Conservation (phyloP, 768 basidiomycete species). For the Leucosporidium scottii region DNA sequence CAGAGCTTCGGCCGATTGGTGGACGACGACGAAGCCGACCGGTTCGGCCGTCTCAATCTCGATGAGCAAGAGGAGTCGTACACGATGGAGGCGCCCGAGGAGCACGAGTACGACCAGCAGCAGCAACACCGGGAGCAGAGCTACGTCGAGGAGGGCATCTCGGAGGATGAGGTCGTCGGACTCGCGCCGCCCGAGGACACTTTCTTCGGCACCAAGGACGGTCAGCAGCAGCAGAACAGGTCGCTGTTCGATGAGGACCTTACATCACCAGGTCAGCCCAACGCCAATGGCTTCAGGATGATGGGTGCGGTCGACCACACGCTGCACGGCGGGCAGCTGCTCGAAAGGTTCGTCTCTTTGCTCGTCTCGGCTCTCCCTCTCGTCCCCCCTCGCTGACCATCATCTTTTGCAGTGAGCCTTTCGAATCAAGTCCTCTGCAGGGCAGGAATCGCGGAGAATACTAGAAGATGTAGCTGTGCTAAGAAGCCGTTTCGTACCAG, state of each 20-base stretch:
- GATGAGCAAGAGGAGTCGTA: not conserved
- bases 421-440: constrained; percentile 30
- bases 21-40: not conserved
- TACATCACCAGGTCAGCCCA: constrained; percentile 17
- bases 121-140: not conserved
- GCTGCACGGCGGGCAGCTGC: constrained; percentile 33
- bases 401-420: constrained; percentile 13
- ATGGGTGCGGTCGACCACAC: constrained; percentile 29
- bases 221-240: not conserved
- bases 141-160: constrained; percentile 2
- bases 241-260: not conserved
- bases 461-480: too few species aligned
- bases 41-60: not conserved
- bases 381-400: too few species aligned
- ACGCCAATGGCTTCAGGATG: constrained; percentile 21
- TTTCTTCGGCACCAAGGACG: constrained; percentile 31
- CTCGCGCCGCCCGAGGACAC: constrained; percentile 35
- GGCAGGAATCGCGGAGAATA: constrained; percentile 1
- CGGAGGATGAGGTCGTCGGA: constrained; percentile 11
- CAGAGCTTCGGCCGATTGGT: not conserved
- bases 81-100: constrained; percentile 3
- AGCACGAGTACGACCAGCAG: constrained; percentile 1
- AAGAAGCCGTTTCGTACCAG: too few species aligned
- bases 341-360: constrained; percentile 11
- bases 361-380: too few species aligned